These are phyloP conservation scores for Heritiera fomes DNA, from an alignment of 345 rosid genomes.

Conservation along the genomic window DNA sequence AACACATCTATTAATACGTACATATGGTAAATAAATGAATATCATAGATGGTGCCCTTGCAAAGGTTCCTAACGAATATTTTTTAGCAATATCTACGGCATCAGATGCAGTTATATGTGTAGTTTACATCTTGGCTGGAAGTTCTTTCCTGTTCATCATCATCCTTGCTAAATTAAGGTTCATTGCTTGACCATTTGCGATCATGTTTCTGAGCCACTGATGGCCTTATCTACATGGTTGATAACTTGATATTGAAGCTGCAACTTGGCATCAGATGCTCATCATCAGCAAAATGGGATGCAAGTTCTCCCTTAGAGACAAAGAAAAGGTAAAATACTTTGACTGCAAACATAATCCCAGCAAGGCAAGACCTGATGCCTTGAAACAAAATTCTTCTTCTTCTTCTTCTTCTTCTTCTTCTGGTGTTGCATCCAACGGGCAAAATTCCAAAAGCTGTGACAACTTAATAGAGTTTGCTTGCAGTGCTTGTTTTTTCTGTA, in stretches of 20 bases:
- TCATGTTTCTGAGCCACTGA: neutral
- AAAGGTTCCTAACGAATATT: neutral
- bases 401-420: too few relatives aligned
- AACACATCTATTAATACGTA: too few relatives aligned
- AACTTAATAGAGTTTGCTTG: conserved; percentile 48
- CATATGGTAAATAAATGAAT: too few relatives aligned
- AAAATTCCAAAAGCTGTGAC: conserved; percentile 6
- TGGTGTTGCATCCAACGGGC: too few relatives aligned
- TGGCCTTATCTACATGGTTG: conserved; percentile 34
- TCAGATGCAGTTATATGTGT: neutral
- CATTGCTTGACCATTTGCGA: neutral
- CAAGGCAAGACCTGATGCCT: neutral
- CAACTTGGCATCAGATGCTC: neutral
- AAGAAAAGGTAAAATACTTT: conserved; percentile 15
- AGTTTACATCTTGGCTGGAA: neutral
- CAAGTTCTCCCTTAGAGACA: neutral
- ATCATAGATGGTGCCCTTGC: too few relatives aligned
- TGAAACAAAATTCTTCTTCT: neutral
- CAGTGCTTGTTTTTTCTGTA: conserved; percentile 56
- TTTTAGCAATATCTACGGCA: neutral
- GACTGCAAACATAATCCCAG: neutral
- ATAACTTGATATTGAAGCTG: neutral
- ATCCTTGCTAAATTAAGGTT: neutral
- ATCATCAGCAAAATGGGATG: neutral
- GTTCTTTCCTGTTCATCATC: neutral